Evolutionary conservation across 2,329 filamentous ascomycete species (phyloP).

Genomic region (Fusarium floridanum): DNA sequence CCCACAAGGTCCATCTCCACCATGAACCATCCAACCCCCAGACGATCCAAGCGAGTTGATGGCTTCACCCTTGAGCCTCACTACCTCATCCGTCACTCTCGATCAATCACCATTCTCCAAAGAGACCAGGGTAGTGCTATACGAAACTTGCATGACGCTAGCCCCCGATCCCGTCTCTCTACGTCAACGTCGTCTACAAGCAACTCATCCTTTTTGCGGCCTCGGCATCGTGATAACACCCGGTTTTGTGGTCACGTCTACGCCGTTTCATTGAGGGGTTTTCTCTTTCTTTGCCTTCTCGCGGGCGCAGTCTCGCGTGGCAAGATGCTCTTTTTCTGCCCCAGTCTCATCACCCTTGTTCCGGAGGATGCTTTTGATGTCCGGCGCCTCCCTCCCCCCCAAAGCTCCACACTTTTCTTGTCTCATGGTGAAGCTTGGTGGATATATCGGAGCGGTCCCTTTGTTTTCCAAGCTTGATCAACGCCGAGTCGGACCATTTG

Average conservation of each 20-base stretch:
- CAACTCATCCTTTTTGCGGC: neutral
- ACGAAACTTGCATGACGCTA: slow-evolving; percentile 48
- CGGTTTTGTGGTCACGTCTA: slow-evolving; percentile 1
- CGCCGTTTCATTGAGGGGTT: slow-evolving; percentile 1
- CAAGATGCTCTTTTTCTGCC: neutral
- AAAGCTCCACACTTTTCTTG: neutral
- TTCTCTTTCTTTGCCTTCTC: neutral
- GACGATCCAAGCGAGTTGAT: slow-evolving; percentile 19
- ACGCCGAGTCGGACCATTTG: neutral
- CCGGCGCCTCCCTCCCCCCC: neutral
- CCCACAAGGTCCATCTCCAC: slow-evolving; percentile 8
- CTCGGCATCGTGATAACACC: slow-evolving; percentile 27
- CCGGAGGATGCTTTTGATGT: neutral
- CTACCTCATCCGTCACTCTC: neutral
- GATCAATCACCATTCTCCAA: slow-evolving; percentile 25
- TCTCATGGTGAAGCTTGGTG: slow-evolving; percentile 11
- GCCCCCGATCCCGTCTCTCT: slow-evolving; percentile 20
- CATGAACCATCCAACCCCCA: slow-evolving; percentile 14
- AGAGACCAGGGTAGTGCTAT: slow-evolving; percentile 34
- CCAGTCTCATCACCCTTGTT: slow-evolving; percentile 1
- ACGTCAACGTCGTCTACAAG: slow-evolving; percentile 19
- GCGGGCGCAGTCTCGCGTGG: neutral
- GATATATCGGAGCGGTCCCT: neutral
- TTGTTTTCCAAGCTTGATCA: neutral
- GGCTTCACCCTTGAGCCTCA: slow-evolving; percentile 33